Evolutionary conservation across 2,329 filamentous ascomycete genomes (phyloP).

Genomic region (Volutella citrinella): DNA sequence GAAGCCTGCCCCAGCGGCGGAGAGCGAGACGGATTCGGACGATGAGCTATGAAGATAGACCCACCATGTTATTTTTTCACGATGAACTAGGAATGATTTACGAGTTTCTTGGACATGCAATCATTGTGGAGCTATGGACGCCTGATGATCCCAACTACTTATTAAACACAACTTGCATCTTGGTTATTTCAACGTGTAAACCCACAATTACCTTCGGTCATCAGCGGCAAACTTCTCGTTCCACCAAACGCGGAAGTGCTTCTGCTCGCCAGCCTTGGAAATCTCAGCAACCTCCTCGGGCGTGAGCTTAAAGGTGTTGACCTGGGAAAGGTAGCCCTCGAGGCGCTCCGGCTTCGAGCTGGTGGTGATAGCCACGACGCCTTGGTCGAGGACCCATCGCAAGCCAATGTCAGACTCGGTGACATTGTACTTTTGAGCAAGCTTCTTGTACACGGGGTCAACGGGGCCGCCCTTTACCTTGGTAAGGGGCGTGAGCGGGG

Average conservation of each 20-base stretch:
- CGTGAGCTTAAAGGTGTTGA: constrained; percentile 57
- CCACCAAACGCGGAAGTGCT: constrained; percentile 63
- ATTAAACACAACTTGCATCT: too few relatives aligned
- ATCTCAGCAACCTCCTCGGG: constrained; percentile 57
- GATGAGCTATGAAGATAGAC: constrained; percentile 57
- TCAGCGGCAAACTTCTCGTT: constrained; percentile 46
- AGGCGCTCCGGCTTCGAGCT: constrained; percentile 57
- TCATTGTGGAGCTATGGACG: too few relatives aligned
- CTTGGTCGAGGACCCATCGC: constrained; percentile 60
- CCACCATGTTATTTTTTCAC: too few relatives aligned
- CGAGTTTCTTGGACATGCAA: too few relatives aligned
- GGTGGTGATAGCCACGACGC: constrained; percentile 57
- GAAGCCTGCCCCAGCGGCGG: constrained; percentile 21
- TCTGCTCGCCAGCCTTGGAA: constrained; percentile 51
- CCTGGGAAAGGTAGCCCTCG: constrained; percentile 49
- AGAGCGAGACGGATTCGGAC: constrained; percentile 53
- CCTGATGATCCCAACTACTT: too few relatives aligned
- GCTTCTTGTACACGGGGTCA: constrained; percentile 45
- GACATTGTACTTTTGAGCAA: constrained; percentile 59
- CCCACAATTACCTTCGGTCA: constrained; percentile 44
- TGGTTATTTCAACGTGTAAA: too few relatives aligned
- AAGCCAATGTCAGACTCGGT: constrained; percentile 54
- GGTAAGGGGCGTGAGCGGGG: constrained; percentile 50
- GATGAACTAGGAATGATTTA: too few relatives aligned
- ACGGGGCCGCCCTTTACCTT: constrained; percentile 50